phyloP scores from a whole-genome alignment of 805 yeast species.

The Lachancea thermotolerans region DNA sequence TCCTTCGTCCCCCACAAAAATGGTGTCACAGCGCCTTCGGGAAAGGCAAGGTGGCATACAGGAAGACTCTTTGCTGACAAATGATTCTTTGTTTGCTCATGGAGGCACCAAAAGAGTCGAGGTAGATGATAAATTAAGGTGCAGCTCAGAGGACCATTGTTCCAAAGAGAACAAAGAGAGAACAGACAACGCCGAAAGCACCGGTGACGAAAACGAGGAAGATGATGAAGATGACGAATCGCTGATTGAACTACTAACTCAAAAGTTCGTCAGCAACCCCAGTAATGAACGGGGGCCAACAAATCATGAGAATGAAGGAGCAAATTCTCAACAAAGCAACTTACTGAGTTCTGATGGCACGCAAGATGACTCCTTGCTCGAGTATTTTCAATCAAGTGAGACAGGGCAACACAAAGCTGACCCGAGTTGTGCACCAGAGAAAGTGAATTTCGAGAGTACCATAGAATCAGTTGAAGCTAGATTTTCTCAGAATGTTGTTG shows the following conservation, averaged over 20 bases:
- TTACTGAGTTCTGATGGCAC: slow-evolving; percentile 1
- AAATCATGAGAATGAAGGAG: background rate
- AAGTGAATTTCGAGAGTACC: background rate
- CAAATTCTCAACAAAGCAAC: background rate
- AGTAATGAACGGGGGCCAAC: background rate
- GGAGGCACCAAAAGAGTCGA: too few species aligned
- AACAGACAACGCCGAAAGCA: background rate
- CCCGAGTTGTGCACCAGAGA: background rate
- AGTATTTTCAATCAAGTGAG: slow-evolving; percentile 9
- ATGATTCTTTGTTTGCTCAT: background rate
- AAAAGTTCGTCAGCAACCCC: slow-evolving; percentile 8
- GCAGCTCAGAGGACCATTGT: background rate
- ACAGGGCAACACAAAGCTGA: too few species aligned
- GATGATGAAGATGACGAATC: slow-evolving; percentile 23
- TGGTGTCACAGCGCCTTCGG: slow-evolving; percentile 1
- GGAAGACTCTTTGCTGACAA: background rate
- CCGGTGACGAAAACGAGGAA: slow-evolving; percentile 2
- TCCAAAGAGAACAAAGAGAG: background rate
- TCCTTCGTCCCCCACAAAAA: slow-evolving; percentile 27
- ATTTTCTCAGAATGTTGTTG: slow-evolving; percentile 12
- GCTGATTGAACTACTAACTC: slow-evolving; percentile 23
- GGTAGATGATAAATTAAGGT: background rate
- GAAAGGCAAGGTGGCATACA: background rate
- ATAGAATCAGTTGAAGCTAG: slow-evolving; percentile 7
- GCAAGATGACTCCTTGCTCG: slow-evolving; percentile 19